phyloP scores from a whole-genome alignment of 106 monocot species.

The Platanthera zijinensis region DNA sequence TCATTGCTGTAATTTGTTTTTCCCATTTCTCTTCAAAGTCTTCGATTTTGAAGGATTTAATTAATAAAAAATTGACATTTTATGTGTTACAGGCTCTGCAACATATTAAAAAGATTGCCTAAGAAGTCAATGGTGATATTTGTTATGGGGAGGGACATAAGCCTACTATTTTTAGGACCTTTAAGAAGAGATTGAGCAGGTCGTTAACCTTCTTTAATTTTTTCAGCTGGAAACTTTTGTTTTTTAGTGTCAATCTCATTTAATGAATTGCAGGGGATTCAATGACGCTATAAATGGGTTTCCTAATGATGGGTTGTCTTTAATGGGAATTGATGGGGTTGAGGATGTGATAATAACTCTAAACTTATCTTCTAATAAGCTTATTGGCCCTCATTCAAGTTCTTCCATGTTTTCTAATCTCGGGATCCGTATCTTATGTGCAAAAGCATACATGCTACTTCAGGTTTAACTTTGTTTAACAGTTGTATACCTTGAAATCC shows the following conservation, averaged over 20 bases:
- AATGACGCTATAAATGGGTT: constrained; percentile 25
- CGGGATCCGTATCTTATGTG: constrained; percentile 46
- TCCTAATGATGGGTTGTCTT: too few species aligned
- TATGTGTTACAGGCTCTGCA: constrained; percentile 50
- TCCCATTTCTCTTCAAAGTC: neutral
- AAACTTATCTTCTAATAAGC: constrained; percentile 45
- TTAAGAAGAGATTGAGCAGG: constrained; percentile 82
- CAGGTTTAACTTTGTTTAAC: constrained; percentile 19
- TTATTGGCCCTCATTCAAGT: constrained; percentile 29
- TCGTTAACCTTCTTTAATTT: neutral
- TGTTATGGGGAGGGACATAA: constrained; percentile 57
- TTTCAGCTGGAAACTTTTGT: neutral
- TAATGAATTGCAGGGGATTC: constrained; percentile 42
- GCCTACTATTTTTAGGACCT: constrained; percentile 71
- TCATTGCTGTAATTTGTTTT: constrained; percentile 36
- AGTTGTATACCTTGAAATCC: neutral
- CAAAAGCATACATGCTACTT: constrained; percentile 66
- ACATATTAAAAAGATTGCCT: constrained; percentile 71
- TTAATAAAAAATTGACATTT: too few species aligned
- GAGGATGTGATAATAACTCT: constrained; percentile 20
- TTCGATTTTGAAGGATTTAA: too few species aligned
- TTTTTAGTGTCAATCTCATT: neutral
- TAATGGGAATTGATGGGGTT: too few species aligned
- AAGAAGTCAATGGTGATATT: constrained; percentile 73
- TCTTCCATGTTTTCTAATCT: constrained; percentile 25